These are phyloP conservation scores for Penicillium expansum DNA, from an alignment of 2,329 filamentous ascomycete genomes.

Conservation along the genomic window DNA sequence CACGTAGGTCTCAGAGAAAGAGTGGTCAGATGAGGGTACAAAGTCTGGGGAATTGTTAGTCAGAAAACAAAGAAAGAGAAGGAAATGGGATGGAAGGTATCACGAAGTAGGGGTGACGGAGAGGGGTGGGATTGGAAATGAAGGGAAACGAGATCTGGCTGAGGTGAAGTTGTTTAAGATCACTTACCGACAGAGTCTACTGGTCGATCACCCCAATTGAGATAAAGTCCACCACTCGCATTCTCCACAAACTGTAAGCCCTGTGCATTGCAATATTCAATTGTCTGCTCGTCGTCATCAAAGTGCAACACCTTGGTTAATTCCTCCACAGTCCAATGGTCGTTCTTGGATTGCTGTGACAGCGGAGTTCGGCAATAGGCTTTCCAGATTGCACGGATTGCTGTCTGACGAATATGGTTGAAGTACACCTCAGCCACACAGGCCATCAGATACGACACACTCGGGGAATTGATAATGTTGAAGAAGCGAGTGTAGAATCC, in stretches of 20 bases:
- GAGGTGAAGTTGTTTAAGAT: neutral
- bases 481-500: slow-evolving; percentile 60
- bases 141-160: neutral
- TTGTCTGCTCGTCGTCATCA: slow-evolving; percentile 54
- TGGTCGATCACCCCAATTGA: slow-evolving; percentile 49
- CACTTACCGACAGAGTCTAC: slow-evolving; percentile 49
- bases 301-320: slow-evolving; percentile 54
- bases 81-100: neutral
- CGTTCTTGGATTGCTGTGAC: slow-evolving; percentile 50
- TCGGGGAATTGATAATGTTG: slow-evolving; percentile 53
- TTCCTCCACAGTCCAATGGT: slow-evolving; percentile 57
- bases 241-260: slow-evolving; percentile 51
- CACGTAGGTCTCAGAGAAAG: slow-evolving; percentile 54
- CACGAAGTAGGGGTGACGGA: neutral
- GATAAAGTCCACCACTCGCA: slow-evolving; percentile 47
- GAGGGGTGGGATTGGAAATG: neutral
- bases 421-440: slow-evolving; percentile 65
- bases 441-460: slow-evolving; percentile 61
- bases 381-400: slow-evolving; percentile 55
- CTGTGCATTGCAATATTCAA: slow-evolving; percentile 54
- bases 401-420: slow-evolving; percentile 55
- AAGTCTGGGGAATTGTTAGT: slow-evolving; percentile 32
- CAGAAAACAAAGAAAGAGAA: neutral
- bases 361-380: slow-evolving; percentile 49
- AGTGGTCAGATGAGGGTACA: slow-evolving; percentile 49